Evolutionary conservation across 1,284 basidiomycete genomes (phyloP).

Genomic region (Schizophyllum amplum): DNA sequence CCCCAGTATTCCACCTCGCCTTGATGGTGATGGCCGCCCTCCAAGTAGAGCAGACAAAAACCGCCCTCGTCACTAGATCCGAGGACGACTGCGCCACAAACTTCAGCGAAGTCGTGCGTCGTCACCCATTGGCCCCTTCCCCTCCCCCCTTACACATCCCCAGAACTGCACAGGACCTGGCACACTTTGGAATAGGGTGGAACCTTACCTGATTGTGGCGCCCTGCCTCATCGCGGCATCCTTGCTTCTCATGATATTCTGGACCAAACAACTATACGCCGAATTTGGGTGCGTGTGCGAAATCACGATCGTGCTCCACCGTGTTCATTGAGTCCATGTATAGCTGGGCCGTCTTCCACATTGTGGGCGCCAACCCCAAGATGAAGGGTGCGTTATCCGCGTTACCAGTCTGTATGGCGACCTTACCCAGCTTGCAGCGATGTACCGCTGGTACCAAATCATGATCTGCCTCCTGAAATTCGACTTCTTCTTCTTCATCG

Average conservation of each 20-base stretch:
- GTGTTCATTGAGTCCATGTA: conserved; percentile 11
- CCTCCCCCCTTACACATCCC: conserved; percentile 18
- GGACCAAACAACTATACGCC: conserved; percentile 44
- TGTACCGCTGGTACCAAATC: conserved; percentile 81
- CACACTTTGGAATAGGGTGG: conserved; percentile 32
- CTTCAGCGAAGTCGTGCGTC: conserved; percentile 22
- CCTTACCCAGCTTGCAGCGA: conserved; percentile 35
- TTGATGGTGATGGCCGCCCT: conserved; percentile 66
- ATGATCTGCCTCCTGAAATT: conserved; percentile 82
- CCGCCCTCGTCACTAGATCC: conserved; percentile 40
- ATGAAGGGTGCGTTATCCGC: conserved; percentile 52
- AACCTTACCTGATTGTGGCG: conserved; percentile 44
- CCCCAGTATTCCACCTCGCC: conserved; percentile 62
- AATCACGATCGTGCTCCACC: conserved; percentile 1
- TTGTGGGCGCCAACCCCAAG: conserved; percentile 72
- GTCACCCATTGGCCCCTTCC: conserved; percentile 3
- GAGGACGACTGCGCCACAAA: conserved; percentile 17
- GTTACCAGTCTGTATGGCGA: neutral
- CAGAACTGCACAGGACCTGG: conserved; percentile 40
- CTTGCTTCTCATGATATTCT: conserved; percentile 46
- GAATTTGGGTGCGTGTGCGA: conserved; percentile 48
- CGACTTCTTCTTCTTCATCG: conserved; percentile 79
- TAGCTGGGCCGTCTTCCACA: conserved; percentile 81
- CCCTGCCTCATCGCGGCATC: conserved; percentile 45
- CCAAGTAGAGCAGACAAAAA: conserved; percentile 63